Evolutionary conservation across 2,329 filamentous ascomycete species (phyloP).

Genomic region (Alternaria panax): DNA sequence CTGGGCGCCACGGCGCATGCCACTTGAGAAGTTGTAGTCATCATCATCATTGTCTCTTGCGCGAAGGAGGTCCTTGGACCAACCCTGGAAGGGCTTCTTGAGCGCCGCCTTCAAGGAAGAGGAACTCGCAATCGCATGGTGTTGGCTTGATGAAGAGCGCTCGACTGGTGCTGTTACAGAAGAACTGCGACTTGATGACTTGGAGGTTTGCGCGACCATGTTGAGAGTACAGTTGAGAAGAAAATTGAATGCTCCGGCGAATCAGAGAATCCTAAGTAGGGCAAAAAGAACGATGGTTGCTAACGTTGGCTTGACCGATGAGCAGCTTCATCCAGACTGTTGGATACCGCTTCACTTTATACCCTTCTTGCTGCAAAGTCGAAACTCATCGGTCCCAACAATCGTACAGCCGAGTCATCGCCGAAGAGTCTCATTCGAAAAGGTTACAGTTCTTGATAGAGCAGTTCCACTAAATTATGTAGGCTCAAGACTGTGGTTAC

Average conservation of each 20-base stretch:
- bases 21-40: slow-evolving; percentile 47
- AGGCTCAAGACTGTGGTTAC: background rate
- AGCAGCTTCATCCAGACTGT: background rate
- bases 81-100: slow-evolving; percentile 47
- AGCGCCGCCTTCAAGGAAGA: slow-evolving; percentile 29
- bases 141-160: slow-evolving; percentile 4
- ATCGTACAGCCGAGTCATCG: slow-evolving; percentile 17
- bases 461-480: background rate
- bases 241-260: background rate
- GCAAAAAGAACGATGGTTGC: background rate
- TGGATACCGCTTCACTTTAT: background rate
- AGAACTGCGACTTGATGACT: slow-evolving; percentile 10
- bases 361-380: background rate
- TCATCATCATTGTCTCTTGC: slow-evolving; percentile 46
- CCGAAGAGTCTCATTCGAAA: slow-evolving; percentile 12
- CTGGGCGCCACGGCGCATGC: slow-evolving; percentile 27
- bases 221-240: background rate
- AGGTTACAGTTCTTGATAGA: background rate
- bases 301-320: background rate
- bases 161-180: slow-evolving; percentile 9
- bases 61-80: slow-evolving; percentile 43
- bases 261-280: background rate
- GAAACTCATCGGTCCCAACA: slow-evolving; percentile 2
- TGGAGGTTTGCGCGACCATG: slow-evolving; percentile 14
- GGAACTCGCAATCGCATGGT: slow-evolving; percentile 10